Base-by-base conservation (phyloP, 257 asterid species). In the Paraleonurus japonicus region DNA sequence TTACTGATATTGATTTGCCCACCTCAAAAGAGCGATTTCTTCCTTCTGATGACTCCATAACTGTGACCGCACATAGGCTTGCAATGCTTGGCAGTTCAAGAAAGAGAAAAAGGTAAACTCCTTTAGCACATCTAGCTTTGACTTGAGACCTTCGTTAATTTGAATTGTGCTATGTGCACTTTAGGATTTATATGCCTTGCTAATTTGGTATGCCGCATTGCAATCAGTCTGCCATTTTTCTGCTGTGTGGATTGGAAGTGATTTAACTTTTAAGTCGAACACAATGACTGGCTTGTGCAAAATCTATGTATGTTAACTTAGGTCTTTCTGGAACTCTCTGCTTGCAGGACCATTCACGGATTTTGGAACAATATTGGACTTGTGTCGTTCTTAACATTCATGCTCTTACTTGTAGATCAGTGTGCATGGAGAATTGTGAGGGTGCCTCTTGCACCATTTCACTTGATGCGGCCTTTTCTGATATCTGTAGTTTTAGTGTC, bases 391-490 rank as follows among this genome's bases (percentile, higher is more conserved):
- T 76, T 86, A 58, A 79, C 82, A 4, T 28, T 76, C 67, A 78
- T 94, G 69, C 80, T 90, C 60, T 81, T 86, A 19, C 86, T 94
- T 63, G 90, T 86, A 80, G 98, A 94, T 78, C 88, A 79, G 70
- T 87, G 95, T 58, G 97, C 96, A 24, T 94, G 98, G 98, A 69
- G 84, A 73, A 80, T 94, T 43, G 96, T 90, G 75, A 85, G 96
- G 84, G 78, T 94, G 78, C 98, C 98, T 67, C 87, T 94, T 11
- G 84, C 90, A 68, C 92, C 96, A 33, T 92, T 89, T 75, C 83
- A 86, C 79, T 60, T 94, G 80, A 70, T 80, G 84, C 85, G 86
- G 51, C 97, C 98, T 12, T 94, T 94, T 79, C 65, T 87, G 69
- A 78, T 82, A 70, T 89, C 98, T 5, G 79, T 84, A 61, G 61